Percentiles rank a stretch among this genome's conserved stretches.
Conservation (phyloP, 148 eudicot species). For the Rhododendron molle region DNA sequence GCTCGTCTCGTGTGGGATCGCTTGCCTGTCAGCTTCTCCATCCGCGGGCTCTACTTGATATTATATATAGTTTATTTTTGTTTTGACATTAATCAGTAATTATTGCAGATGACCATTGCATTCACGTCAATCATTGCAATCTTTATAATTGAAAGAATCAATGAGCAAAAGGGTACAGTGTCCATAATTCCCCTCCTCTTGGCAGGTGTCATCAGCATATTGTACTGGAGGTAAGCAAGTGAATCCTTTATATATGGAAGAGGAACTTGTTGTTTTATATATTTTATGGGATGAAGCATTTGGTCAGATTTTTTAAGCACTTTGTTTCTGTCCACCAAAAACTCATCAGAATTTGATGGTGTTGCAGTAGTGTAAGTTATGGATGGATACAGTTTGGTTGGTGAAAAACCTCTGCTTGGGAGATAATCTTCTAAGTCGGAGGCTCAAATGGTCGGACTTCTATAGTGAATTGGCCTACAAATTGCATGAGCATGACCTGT, state of each 20-base stretch:
- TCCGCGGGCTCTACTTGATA: not conserved
- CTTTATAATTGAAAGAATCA: conserved; percentile 90
- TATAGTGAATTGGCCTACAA: not conserved
- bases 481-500: not conserved
- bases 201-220: conserved; percentile 73
- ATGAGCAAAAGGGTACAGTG: conserved; percentile 71
- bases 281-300: not conserved
- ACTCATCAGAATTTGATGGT: not conserved
- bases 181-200: conserved; percentile 75
- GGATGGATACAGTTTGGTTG: not conserved
- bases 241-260: not conserved
- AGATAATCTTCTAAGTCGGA: not conserved
- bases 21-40: conserved; percentile 64
- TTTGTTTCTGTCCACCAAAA: not conserved
- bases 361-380: not conserved
- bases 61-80: not conserved
- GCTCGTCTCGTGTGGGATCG: conserved; percentile 97
- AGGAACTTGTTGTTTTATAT: not conserved
- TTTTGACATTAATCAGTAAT: conserved; percentile 1
- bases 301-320: not conserved
- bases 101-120: conserved; percentile 80
- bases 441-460: not conserved
- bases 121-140: conserved; percentile 91
- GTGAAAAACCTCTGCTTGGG: not conserved
- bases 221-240: conserved; percentile 78